Conservation (phyloP, 169 alveolate species). For the Eimeria tenella region DNA sequence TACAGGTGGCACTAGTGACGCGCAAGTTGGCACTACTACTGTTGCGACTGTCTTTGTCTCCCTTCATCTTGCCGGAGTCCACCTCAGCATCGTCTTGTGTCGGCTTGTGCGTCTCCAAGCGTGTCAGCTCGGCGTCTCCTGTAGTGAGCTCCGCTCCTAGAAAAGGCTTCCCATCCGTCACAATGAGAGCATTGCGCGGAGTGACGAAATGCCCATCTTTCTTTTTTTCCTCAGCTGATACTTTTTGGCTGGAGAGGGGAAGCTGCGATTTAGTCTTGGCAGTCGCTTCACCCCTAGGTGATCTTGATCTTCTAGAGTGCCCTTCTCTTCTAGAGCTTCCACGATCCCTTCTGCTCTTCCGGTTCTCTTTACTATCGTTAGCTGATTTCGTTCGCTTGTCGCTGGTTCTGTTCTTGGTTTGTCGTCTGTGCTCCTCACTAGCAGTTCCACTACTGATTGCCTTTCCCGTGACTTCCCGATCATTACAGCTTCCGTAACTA, state of each 20-base stretch:
- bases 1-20: not conserved
- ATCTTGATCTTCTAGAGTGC: not conserved
- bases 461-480: not conserved
- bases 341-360: conserved; percentile 5
- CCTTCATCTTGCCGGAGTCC: not conserved
- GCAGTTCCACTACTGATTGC: not conserved
- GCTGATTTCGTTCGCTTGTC: not conserved
- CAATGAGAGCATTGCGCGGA: conserved; percentile 47
- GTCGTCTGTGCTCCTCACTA: conserved; percentile 30
- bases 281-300: not conserved
- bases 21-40: not conserved
- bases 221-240: not conserved
- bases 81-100: not conserved
- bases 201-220: not conserved
- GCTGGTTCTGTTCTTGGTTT: conserved; percentile 7
- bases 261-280: not conserved
- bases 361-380: not conserved
- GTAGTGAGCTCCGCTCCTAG: not conserved
- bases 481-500: not conserved
- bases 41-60: conserved; percentile 36
- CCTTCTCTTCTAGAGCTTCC: not conserved
- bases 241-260: not conserved
- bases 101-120: not conserved
- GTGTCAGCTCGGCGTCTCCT: not conserved
- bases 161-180: conserved; percentile 56